Evolutionary conservation across 192 early-diverging fungal genomes (phyloP), one percentile per base, ranked within the genome.

Genomic region (Backusella circina): DNA sequence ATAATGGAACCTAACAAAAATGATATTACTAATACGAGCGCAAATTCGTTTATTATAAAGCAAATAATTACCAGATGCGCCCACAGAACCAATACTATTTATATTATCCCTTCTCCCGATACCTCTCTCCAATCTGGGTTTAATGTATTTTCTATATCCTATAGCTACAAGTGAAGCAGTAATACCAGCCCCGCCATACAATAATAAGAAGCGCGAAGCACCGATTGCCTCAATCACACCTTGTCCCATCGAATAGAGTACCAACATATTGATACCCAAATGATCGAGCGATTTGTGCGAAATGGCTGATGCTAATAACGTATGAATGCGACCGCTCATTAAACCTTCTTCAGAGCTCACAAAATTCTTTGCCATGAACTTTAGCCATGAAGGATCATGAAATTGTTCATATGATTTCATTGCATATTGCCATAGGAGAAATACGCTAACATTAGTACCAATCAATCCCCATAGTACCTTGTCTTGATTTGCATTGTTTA

Each of bases 401-500:
- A 86, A 84, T n/a, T 80, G 76, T 36, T 73, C 47, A 23, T 79
- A 80, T 12, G 80, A 79, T 3, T 54, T 77, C 5, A 83, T 78
- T 21, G 83, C 83, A 35, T 86, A 88, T 65, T 86, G 79, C 86
- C 86, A 88, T n/a, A 72, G 50, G 23, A 75, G 51, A 81, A 80
- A 88, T 0, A 88, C 83, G 5, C 54, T 64, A 3, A 81, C 77
- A 50, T 88, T 88, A 54, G 79, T 74, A 16, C 78, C 83, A 23
- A 86, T 74, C 2, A 88, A 75, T 0, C 74, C 30, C 65, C 84
- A 85, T n/a, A 87, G 74, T 5, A 87, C 47, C 2, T 68, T 79
- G 38, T 79, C 80, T 26, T 77, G 77, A 57, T 74, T 54, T 18
- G 71, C 71, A n/a, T 75, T 66, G 47, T 78, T 77, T 31, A 78